Base-by-base conservation (phyloP, 1,139 yeast genomes). In the Geotrichum aggregatum region DNA sequence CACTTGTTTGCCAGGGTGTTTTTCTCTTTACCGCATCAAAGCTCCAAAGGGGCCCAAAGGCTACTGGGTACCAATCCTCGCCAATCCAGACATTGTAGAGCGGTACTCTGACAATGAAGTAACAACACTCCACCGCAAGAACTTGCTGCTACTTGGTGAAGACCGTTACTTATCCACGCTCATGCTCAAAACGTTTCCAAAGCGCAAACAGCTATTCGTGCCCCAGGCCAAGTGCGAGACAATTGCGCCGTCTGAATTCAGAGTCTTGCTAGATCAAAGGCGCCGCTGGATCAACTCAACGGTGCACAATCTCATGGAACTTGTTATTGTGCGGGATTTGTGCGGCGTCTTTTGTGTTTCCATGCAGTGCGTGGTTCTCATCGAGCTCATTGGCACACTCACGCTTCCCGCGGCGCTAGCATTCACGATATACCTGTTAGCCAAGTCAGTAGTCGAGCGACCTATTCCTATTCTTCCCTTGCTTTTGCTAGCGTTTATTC, bases 371-470 rank as follows among this genome's bases (percentile, higher is more conserved):
- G 69, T 68, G 31, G 69, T 68, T 10, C 49, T 66, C 31, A 59
- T 68, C 36, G 72, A 68, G 51, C 60, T 68, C 19, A 53, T 68
- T n/a, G 66, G 70, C 11, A 68, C 72, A 1, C 71, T 89, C 60
- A 91, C 88, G 43, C 76, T 89, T 61, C 97, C 97, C 0, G 87
- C 89, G 21, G 96, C 96, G 31, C 82, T 89, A 62, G 74, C 81
- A 42, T 85, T 89, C 66, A 88, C 96, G 1, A 58, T 87, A 41
- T 89, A 89, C 66, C 88, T 89, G 44, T 74, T 87, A 52, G 72
- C 85, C 42, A 71, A 77, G 64, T 84, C 96, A 3, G 81, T 86
- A 58, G 77, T 84, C 21, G 79, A 88, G 14, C 74, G 67, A 19
- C 95, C 95, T 28, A 84, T 94, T 0, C 96, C 97, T 1, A 66